phyloP scores from a whole-genome alignment of 176 grass and related monocot species.

The Leersia perrieri region DNA sequence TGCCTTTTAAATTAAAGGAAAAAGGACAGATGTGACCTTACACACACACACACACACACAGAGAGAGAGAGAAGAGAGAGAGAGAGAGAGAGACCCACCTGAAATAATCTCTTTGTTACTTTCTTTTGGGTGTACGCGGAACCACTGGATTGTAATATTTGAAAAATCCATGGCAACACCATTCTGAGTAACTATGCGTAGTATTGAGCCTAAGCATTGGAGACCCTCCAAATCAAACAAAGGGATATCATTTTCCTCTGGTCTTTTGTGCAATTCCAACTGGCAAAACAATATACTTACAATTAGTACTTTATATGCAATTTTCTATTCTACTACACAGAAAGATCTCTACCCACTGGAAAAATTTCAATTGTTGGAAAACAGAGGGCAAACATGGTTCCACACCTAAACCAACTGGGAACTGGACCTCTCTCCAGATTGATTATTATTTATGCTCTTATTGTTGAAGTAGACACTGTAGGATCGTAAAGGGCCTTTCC shows the following conservation, averaged over 20 bases:
- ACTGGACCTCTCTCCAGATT: neutral
- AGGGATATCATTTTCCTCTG: constrained; percentile 31
- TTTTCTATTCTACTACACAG: neutral
- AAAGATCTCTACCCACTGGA: neutral
- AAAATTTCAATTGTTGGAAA: constrained; percentile 9
- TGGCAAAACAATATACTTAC: constrained; percentile 30
- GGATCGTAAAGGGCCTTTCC: no score
- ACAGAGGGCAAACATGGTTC: neutral
- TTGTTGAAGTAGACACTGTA: neutral
- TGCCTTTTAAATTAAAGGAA: neutral
- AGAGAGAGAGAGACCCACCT: constrained; percentile 42
- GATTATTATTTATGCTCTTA: neutral
- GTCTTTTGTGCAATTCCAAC: constrained; percentile 54
- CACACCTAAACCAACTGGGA: neutral
- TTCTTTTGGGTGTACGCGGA: constrained; percentile 66
- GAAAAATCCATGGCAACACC: constrained; percentile 50
- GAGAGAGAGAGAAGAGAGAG: neutral
- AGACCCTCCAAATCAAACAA: constrained; percentile 68
- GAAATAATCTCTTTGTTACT: constrained; percentile 86
- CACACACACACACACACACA: no score
- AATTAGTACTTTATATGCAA: constrained; percentile 10
- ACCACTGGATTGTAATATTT: constrained; percentile 74
- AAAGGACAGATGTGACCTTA: neutral
- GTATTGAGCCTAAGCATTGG: constrained; percentile 75
- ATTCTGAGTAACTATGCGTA: constrained; percentile 50